Evolutionary conservation across 208 protist species (phyloP).

Genomic region (Strigomonas culicis): DNA sequence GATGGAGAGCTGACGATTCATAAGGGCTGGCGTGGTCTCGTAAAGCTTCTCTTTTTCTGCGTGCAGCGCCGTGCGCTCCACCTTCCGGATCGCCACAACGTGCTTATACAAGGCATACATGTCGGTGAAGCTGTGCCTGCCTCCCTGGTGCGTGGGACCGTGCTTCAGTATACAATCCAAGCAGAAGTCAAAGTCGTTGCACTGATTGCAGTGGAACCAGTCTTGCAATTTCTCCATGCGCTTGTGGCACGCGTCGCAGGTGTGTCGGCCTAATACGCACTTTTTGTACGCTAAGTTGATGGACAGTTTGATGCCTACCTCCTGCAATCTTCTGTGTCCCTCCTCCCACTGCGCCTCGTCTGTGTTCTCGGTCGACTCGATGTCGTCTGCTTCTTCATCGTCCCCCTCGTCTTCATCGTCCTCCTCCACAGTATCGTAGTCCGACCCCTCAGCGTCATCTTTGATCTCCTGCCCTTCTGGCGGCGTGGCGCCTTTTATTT

Average conservation of each 20-base stretch:
- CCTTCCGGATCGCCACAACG: no score
- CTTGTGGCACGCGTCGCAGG: constrained; percentile 63
- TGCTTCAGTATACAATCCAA: constrained; percentile 49
- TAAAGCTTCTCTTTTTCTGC: constrained; percentile 36
- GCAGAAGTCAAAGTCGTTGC: constrained; percentile 72
- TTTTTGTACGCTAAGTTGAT: constrained; percentile 23
- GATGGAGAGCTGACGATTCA: constrained; percentile 39
- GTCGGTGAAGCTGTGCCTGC: constrained; percentile 68
- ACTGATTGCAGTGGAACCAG: constrained; percentile 87
- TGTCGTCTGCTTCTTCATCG: constrained; percentile 19
- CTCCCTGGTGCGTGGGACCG: constrained; percentile 31
- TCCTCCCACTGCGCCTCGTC: not conserved
- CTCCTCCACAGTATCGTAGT: constrained; percentile 11
- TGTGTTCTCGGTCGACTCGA: constrained; percentile 1
- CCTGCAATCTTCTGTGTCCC: constrained; percentile 5
- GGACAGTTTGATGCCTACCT: constrained; percentile 29
- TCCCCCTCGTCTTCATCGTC: constrained; percentile 14
- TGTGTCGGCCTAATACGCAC: constrained; percentile 30
- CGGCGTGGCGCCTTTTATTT: no score
- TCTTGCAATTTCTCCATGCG: constrained; percentile 25
- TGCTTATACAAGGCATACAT: constrained; percentile 35
- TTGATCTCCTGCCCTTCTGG: constrained; percentile 14
- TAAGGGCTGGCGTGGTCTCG: constrained; percentile 33
- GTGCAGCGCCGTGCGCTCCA: constrained; percentile 20
- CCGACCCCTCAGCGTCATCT: not conserved